phyloP scores from a whole-genome alignment of 805 yeast genomes.

The Wickerhamiella shivajii region DNA sequence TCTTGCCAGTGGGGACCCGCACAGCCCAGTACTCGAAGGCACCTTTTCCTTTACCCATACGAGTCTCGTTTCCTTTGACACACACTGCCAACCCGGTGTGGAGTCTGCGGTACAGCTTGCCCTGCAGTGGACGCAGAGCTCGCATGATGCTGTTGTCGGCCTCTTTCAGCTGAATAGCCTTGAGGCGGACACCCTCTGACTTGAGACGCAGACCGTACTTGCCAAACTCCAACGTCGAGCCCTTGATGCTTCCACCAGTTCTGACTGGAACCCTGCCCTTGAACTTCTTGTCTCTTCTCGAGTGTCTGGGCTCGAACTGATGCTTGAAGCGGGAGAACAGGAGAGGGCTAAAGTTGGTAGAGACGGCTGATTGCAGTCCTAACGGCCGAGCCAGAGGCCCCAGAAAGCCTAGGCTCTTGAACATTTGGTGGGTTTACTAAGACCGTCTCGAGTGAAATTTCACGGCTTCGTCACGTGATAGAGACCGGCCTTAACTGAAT shows the following conservation, averaged over 20 bases:
- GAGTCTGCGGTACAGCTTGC: constrained; percentile 64
- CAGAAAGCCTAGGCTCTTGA: too few species aligned
- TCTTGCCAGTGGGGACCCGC: constrained; percentile 90
- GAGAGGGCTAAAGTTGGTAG: too few species aligned
- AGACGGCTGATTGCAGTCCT: too few species aligned
- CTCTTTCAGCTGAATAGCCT: constrained; percentile 78
- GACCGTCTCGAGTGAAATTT: too few species aligned
- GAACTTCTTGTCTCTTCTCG: constrained; percentile 56
- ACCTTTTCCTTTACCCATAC: constrained; percentile 99
- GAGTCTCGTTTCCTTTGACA: constrained; percentile 93
- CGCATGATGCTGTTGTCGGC: constrained; percentile 81
- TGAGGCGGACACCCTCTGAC: constrained; percentile 72
- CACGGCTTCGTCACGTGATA: too few species aligned
- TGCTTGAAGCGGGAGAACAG: constrained; percentile 15
- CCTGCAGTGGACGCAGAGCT: constrained; percentile 59
- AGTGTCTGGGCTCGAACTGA: constrained; percentile 44
- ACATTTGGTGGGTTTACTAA: too few species aligned
- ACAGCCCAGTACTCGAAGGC: constrained; percentile 95
- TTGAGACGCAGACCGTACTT: constrained; percentile 73
- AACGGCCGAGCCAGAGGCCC: too few species aligned
- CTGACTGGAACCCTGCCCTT: constrained; percentile 92
- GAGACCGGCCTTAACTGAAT: too few species aligned
- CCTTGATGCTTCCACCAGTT: constrained; percentile 86
- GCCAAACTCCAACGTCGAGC: constrained; percentile 71
- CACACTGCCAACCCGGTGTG: constrained; percentile 82